A percentile compares a stretch with the other conserved stretches of the same genome.
Evolutionary conservation across 2,329 filamentous ascomycete genomes (phyloP).

Genomic region (Camillea tinctor): DNA sequence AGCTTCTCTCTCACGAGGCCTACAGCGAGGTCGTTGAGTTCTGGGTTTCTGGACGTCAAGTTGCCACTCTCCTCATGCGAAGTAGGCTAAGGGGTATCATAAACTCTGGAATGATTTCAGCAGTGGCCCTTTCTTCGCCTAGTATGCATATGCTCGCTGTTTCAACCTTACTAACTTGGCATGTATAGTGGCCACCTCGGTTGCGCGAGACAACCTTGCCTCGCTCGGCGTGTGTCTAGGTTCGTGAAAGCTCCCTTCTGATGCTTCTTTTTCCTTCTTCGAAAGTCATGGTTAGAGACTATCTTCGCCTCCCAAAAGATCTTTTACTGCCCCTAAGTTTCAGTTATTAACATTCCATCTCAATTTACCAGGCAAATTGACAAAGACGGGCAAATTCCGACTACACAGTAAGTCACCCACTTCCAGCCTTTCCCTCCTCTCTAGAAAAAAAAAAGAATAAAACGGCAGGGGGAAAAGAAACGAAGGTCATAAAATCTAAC

Average conservation of each 20-base stretch:
- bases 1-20: not conserved
- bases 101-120: not conserved
- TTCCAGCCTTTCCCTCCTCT: not conserved
- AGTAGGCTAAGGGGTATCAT: not conserved
- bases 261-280: too few relatives aligned
- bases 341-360: not conserved
- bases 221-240: slow-evolving; percentile 84
- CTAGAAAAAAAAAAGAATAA: not conserved
- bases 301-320: not conserved
- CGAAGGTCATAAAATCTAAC: slow-evolving; percentile 2
- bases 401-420: slow-evolving; percentile 59
- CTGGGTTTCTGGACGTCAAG: not conserved
- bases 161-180: not conserved
- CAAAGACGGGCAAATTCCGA: slow-evolving; percentile 93
- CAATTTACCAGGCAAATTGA: slow-evolving; percentile 73
- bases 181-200: slow-evolving; percentile 68
- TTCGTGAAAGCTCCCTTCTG: slow-evolving; percentile 27
- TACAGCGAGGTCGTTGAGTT: not conserved
- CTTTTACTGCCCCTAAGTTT: not conserved
- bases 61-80: not conserved
- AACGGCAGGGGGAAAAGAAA: not conserved
- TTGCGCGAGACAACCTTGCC: slow-evolving; percentile 78
- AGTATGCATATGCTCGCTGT: not conserved
- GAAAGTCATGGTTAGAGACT: too few relatives aligned
- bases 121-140: not conserved